Evolutionary conservation across 148 eudicot genomes (phyloP).

Genomic region (Rhododendron ovatum): DNA sequence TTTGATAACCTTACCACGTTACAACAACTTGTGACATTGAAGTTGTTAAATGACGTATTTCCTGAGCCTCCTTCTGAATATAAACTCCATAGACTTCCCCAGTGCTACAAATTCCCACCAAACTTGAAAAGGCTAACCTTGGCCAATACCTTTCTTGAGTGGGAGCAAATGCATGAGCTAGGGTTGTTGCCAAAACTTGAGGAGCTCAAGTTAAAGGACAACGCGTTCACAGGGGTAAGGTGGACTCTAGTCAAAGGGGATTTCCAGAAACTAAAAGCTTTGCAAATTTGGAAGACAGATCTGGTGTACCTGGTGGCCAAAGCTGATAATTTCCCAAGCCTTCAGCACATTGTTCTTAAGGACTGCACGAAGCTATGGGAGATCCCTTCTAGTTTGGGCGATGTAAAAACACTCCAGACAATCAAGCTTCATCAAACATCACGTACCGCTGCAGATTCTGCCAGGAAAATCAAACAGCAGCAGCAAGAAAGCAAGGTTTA

Average conservation of each 20-base stretch:
- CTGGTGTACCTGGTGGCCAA: not conserved
- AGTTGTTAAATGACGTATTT: constrained; percentile 15
- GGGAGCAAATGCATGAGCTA: constrained; percentile 13
- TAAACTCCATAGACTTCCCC: constrained; percentile 17
- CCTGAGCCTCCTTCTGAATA: constrained; percentile 15
- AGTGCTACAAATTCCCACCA: constrained; percentile 25
- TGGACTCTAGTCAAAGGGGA: constrained; percentile 27
- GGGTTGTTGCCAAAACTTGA: constrained; percentile 31
- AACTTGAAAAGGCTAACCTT: constrained; percentile 17
- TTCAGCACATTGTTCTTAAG: not conserved
- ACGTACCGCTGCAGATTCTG: not conserved
- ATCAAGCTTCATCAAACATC: not conserved
- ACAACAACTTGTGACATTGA: constrained; percentile 17
- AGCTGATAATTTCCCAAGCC: not conserved
- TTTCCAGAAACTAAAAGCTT: not conserved
- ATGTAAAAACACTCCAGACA: not conserved
- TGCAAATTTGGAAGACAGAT: not conserved
- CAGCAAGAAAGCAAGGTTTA: not conserved
- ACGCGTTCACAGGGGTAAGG: not conserved
- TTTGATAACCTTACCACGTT: constrained; percentile 18
- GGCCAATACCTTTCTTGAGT: constrained; percentile 16
- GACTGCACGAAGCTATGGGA: not conserved
- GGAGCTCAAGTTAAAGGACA: constrained; percentile 19
- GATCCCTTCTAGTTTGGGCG: constrained; percentile 13
- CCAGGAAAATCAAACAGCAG: not conserved